These are phyloP conservation scores for Nicotiana tabacum DNA, from an alignment of 257 asterid genomes.

Conservation along the genomic window DNA sequence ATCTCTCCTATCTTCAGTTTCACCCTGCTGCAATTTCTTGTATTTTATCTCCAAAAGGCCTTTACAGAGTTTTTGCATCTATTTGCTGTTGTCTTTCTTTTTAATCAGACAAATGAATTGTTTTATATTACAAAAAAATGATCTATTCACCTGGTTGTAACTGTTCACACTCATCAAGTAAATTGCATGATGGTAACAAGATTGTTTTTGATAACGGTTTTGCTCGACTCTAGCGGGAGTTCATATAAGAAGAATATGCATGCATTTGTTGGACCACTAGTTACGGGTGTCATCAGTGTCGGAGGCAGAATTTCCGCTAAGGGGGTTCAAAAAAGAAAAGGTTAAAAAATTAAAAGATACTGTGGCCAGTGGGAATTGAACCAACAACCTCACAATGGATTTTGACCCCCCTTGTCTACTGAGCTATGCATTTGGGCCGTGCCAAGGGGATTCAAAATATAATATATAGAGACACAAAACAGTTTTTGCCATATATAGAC, in stretches of 20 bases:
- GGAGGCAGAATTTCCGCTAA: no score
- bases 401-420: no score
- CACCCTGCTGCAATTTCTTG: background rate
- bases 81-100: background rate
- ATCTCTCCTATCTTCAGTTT: background rate
- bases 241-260: background rate
- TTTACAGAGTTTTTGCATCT: background rate
- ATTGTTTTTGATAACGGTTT: background rate
- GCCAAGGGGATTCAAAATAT: no score
- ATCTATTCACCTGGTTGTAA: background rate
- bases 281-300: no score
- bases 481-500: no score
- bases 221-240: background rate
- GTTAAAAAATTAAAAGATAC: no score
- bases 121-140: no score
- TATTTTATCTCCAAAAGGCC: background rate
- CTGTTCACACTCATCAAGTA: background rate
- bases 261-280: background rate
- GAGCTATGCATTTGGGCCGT: no score
- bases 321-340: no score
- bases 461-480: no score
- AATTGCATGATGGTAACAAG: background rate
- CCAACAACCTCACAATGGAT: no score
- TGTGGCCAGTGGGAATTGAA: no score
- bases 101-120: background rate